These are phyloP conservation scores for Paratinospora sagittata DNA, from an alignment of 164 flowering plant species.

Conservation along the genomic window DNA sequence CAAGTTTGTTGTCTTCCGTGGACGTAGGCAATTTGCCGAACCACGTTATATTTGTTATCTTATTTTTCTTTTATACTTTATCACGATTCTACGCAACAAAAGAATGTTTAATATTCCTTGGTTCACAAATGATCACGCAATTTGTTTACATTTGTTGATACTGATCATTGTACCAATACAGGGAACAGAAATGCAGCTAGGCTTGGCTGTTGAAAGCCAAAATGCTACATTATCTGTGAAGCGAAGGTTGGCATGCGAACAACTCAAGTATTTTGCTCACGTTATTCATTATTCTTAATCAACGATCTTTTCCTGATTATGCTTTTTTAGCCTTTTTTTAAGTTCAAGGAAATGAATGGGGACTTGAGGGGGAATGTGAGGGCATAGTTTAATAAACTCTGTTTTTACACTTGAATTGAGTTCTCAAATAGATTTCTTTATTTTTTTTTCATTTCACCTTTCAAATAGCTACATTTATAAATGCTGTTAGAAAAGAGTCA, in stretches of 20 bases:
- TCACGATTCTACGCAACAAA: too few species aligned
- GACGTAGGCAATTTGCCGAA: too few species aligned
- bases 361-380: neutral
- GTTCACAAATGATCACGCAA: neutral
- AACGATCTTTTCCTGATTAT: neutral
- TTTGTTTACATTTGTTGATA: neutral
- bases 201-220: conserved; percentile 73
- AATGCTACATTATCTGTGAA: conserved; percentile 81
- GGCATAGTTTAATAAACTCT: too few species aligned
- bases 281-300: conserved; percentile 24
- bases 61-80: too few species aligned
- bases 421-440: too few species aligned
- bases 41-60: too few species aligned
- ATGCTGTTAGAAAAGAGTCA: too few species aligned
- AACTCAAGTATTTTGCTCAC: conserved; percentile 63
- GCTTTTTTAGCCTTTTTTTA: neutral
- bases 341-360: neutral
- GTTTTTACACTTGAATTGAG: too few species aligned
- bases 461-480: too few species aligned
- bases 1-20: too few species aligned
- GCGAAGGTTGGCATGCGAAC: conserved; percentile 96
- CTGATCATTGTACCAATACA: conserved; percentile 24
- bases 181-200: conserved; percentile 94
- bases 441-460: too few species aligned
- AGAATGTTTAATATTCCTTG: neutral